phyloP scores from a whole-genome alignment of 345 rosid genomes.

The Salix brachista region DNA sequence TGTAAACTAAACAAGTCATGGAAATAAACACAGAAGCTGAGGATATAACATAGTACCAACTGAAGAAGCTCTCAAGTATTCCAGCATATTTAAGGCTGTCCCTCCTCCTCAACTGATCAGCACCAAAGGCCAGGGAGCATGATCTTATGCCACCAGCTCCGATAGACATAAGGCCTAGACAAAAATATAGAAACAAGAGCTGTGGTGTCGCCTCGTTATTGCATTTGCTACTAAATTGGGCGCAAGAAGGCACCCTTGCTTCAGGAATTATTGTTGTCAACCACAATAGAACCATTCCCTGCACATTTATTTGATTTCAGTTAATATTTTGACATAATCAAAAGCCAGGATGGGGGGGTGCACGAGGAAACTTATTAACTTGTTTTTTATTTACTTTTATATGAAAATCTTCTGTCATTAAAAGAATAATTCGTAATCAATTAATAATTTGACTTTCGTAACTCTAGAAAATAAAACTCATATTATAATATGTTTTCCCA shows the following conservation, averaged over 20 bases:
- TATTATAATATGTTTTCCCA: no score
- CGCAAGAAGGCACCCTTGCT: slow-evolving; percentile 51
- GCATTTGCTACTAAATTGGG: slow-evolving; percentile 30
- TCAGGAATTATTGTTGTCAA: slow-evolving; percentile 59
- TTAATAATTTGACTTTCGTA: no score
- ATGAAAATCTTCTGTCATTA: no score
- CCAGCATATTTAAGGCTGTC: slow-evolving; percentile 41
- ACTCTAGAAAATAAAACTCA: no score
- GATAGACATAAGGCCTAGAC: slow-evolving; percentile 47
- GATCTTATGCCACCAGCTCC: slow-evolving; percentile 71
- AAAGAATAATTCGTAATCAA: no score
- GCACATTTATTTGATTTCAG: neutral
- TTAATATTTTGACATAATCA: no score
- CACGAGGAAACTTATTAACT: no score
- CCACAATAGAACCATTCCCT: slow-evolving; percentile 17
- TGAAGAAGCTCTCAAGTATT: slow-evolving; percentile 39
- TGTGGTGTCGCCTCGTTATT: slow-evolving; percentile 40
- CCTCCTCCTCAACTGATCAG: slow-evolving; percentile 49
- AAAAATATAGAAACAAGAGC: slow-evolving; percentile 38
- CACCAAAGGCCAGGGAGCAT: slow-evolving; percentile 17
- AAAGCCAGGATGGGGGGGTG: no score
- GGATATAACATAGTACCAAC: slow-evolving; percentile 38
- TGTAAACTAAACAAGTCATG: slow-evolving; percentile 37
- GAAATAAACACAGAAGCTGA: slow-evolving; percentile 27
- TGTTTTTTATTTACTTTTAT: no score